Percentiles rank a stretch among this genome's conserved stretches.
phyloP scores from a whole-genome alignment of 169 alveolate genomes.

The Ophryocystis elektroscirrha region DNA sequence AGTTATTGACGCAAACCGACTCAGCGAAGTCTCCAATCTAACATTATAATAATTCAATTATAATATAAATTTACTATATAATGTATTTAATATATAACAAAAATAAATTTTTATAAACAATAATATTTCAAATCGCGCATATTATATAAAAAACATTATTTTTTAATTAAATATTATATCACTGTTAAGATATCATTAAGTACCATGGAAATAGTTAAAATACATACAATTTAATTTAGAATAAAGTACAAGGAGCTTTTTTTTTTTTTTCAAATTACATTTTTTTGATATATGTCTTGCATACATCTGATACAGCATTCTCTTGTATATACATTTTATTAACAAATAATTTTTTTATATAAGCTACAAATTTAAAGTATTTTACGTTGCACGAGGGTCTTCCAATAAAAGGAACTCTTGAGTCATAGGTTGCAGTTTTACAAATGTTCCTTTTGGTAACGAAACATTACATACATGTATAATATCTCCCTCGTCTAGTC shows the following conservation, averaged over 20 bases:
- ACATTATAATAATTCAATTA: neutral
- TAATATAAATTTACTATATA: neutral
- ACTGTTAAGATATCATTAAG: neutral
- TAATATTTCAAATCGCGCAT: neutral
- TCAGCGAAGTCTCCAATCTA: constrained; percentile 18
- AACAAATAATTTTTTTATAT: no score
- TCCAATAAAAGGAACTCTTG: constrained; percentile 56
- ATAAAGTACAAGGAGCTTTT: neutral
- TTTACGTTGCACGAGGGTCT: constrained; percentile 66
- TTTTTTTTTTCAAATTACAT: neutral
- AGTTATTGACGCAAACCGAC: constrained; percentile 45
- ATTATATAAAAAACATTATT: neutral
- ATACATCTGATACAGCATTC: neutral
- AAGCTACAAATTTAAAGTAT: no score
- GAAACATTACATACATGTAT: constrained; percentile 44
- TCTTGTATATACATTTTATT: no score
- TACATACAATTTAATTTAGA: neutral
- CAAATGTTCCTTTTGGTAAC: constrained; percentile 53
- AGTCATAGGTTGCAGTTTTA: constrained; percentile 57
- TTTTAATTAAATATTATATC: neutral
- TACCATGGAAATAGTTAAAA: no score
- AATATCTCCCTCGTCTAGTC: constrained; percentile 45
- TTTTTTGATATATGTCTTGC: neutral
- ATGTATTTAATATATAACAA: neutral
- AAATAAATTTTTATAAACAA: neutral